These are phyloP conservation scores for Pulveroboletus sp. DNA, from an alignment of 768 basidiomycete genomes.

Conservation along the genomic window DNA sequence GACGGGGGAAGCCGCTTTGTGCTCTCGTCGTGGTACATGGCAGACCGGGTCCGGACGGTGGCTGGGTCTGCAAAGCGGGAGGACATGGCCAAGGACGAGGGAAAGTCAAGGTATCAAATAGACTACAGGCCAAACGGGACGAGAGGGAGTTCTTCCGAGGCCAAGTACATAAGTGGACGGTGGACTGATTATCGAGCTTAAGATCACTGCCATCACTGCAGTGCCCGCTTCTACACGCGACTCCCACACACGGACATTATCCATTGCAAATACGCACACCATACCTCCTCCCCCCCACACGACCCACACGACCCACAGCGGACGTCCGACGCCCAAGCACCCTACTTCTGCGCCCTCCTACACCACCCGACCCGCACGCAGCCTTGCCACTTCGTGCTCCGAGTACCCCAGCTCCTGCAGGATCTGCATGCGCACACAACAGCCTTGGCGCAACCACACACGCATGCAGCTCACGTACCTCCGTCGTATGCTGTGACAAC, in stretches of 20 bases:
- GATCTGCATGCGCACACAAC: too few relatives aligned
- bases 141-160: constrained; percentile 15
- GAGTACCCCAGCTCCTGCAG: constrained; percentile 42
- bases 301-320: constrained; percentile 24
- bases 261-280: constrained; percentile 25
- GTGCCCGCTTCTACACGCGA: constrained; percentile 11
- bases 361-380: constrained; percentile 42
- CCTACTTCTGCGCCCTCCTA: constrained; percentile 14
- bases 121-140: constrained; percentile 23
- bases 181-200: constrained; percentile 29
- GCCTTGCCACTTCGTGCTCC: constrained; percentile 35
- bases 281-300: constrained; percentile 6
- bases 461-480: constrained; percentile 41
- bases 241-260: constrained; percentile 8
- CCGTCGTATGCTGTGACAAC: constrained; percentile 77
- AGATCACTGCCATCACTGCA: constrained; percentile 22
- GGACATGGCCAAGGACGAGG: constrained; percentile 17
- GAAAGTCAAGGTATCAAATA: constrained; percentile 20
- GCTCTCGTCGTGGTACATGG: constrained; percentile 26
- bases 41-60: constrained; percentile 28
- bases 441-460: background rate
- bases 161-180: constrained; percentile 29
- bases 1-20: constrained; percentile 31
- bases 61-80: constrained; percentile 27
- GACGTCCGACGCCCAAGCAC: background rate